phyloP scores from a whole-genome alignment of 2,329 filamentous ascomycete genomes.

The Gliomastix tumulicola region DNA sequence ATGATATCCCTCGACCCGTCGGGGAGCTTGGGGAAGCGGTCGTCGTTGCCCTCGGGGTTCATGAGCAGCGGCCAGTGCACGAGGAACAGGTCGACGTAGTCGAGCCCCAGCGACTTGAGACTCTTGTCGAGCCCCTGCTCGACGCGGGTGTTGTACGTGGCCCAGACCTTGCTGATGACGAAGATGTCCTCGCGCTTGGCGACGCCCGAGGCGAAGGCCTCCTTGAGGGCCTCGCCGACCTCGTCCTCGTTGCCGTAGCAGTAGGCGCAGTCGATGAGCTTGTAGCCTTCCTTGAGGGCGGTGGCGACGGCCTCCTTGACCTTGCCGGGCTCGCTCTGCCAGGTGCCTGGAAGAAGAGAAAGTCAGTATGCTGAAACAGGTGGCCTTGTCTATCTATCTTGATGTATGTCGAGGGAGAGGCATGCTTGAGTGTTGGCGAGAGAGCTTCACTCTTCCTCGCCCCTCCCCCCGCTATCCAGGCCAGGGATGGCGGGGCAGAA shows the following conservation, averaged over 20 bases:
- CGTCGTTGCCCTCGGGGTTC: slow-evolving; percentile 71
- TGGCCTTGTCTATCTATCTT: slow-evolving; percentile 2
- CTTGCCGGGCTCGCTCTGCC: slow-evolving; percentile 54
- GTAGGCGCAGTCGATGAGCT: slow-evolving; percentile 64
- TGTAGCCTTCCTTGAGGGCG: slow-evolving; percentile 51
- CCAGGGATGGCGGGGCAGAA: slow-evolving; percentile 4
- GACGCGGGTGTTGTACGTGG: slow-evolving; percentile 65
- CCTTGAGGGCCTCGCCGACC: slow-evolving; percentile 70
- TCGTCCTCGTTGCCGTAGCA: slow-evolving; percentile 79
- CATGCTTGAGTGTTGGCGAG: neutral
- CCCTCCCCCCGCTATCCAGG: neutral
- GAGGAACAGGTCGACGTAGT: slow-evolving; percentile 76
- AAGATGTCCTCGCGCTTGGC: slow-evolving; percentile 77
- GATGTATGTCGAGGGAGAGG: neutral
- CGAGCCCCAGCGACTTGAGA: slow-evolving; percentile 64
- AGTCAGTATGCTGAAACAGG: no score
- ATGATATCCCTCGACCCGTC: slow-evolving; percentile 72
- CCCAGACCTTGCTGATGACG: slow-evolving; percentile 81
- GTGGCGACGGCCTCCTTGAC: slow-evolving; percentile 51
- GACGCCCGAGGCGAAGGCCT: slow-evolving; percentile 62
- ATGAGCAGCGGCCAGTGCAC: slow-evolving; percentile 81
- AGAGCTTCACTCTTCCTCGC: no score
- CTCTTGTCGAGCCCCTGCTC: slow-evolving; percentile 67
- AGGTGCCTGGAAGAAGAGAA: slow-evolving; percentile 50
- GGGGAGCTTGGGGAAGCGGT: slow-evolving; percentile 65